These are phyloP conservation scores for Phylloporus arenicola DNA, from an alignment of 768 basidiomycete genomes.

Conservation along the genomic window DNA sequence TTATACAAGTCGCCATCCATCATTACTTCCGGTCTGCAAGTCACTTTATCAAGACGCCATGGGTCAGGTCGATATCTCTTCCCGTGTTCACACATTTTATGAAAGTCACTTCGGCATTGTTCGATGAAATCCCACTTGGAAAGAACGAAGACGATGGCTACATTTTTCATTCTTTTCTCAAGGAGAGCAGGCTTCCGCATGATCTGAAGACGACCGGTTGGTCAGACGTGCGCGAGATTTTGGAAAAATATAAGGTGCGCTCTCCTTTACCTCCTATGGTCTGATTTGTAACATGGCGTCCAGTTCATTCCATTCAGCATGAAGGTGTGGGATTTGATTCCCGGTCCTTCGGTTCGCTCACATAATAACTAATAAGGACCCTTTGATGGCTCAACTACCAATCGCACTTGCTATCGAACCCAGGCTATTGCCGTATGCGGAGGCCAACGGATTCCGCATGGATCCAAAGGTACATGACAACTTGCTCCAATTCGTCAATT, in stretches of 20 bases:
- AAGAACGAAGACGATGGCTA: slow-evolving; percentile 76
- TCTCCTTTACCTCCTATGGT: slow-evolving; percentile 2
- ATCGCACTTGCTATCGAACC: slow-evolving; percentile 75
- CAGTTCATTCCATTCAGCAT: slow-evolving; percentile 76
- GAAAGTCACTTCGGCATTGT: slow-evolving; percentile 49
- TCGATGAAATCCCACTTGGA: slow-evolving; percentile 60
- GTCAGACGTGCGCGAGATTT: slow-evolving; percentile 59
- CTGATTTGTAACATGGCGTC: slow-evolving; percentile 12
- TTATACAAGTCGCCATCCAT: slow-evolving; percentile 71
- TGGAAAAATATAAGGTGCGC: slow-evolving; percentile 64
- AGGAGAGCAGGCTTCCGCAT: slow-evolving; percentile 62
- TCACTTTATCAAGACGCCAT: slow-evolving; percentile 70
- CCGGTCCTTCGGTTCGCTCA: slow-evolving; percentile 4
- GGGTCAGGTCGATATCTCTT: slow-evolving; percentile 64
- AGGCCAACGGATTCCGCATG: slow-evolving; percentile 71
- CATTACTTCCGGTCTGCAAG: slow-evolving; percentile 70
- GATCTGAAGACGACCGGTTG: slow-evolving; percentile 53
- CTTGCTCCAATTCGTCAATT: not conserved
- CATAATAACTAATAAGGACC: slow-evolving; percentile 44
- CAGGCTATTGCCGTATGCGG: slow-evolving; percentile 63
- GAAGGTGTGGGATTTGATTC: slow-evolving; percentile 41
- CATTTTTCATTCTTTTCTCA: slow-evolving; percentile 58
- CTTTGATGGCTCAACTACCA: slow-evolving; percentile 72
- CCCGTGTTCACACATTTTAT: slow-evolving; percentile 61
- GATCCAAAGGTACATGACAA: slow-evolving; percentile 55